Percentiles rank a stretch among this genome's conserved stretches.
Evolutionary conservation across 305 asterid species (phyloP).

Genomic region (Rubia tinctorum): DNA sequence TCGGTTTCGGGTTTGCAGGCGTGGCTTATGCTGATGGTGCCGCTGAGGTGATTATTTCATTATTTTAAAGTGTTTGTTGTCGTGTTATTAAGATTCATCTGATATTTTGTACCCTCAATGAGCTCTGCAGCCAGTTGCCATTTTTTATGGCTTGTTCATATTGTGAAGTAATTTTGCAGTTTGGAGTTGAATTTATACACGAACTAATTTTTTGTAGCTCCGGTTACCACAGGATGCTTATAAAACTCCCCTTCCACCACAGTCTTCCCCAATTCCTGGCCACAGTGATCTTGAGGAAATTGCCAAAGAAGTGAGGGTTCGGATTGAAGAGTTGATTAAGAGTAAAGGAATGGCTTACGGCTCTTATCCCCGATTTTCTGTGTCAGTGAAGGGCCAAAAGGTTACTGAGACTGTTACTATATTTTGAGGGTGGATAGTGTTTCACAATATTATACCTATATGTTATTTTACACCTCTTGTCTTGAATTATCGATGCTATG

Average conservation of each 20-base stretch:
- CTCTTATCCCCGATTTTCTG: conserved; percentile 70
- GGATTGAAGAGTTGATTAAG: conserved; percentile 63
- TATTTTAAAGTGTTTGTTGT: conserved; percentile 7
- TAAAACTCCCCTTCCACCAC: conserved; percentile 29
- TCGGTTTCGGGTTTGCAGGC: conserved; percentile 62
- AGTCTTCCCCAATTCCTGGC: conserved; percentile 45
- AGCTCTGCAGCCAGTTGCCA: background rate
- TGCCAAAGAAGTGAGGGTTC: conserved; percentile 65
- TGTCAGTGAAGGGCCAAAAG: conserved; percentile 85
- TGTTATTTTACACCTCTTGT: background rate
- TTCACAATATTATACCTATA: background rate
- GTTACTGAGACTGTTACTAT: conserved; percentile 25
- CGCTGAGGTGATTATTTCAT: conserved; percentile 47
- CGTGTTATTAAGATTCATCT: background rate
- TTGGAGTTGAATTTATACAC: background rate
- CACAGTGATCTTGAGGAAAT: conserved; percentile 55
- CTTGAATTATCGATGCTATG: background rate
- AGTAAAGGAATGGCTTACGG: conserved; percentile 58
- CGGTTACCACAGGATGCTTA: conserved; percentile 26
- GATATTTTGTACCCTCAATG: background rate
- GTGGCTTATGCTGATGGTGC: conserved; percentile 63
- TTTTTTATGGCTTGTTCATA: background rate
- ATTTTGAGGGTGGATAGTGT: conserved; percentile 9
- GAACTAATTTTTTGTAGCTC: conserved; percentile 3
- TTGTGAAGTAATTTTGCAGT: background rate